Evolutionary conservation across 768 basidiomycete species (phyloP), one percentile per base, ranked within the genome.

Genomic region (Leccinum uliginosum): DNA sequence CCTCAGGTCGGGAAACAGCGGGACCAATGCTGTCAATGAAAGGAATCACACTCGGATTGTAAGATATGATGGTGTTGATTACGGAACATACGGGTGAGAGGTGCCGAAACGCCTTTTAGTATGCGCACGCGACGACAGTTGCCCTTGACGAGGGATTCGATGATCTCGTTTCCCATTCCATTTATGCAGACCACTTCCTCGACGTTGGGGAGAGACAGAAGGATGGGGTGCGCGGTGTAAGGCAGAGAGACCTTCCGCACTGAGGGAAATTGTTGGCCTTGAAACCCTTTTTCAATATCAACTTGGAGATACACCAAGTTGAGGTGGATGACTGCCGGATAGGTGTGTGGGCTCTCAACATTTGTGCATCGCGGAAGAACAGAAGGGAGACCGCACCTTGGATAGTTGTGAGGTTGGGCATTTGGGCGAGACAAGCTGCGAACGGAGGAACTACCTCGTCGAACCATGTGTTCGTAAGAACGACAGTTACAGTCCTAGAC

Each of bases 231-330:
- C 7, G 54, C 58, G 21, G 51, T 51, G 11, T 12, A 47, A 29
- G 56, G 56, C 4, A 62, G 44, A 15, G 23, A 29, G 23, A 60
- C 56, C 26, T 23, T 65, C 46, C 46, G 51, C 7, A 58, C 59
- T 0, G 56, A 51, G 2, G 57, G 57, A 45, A 65, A 58, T 55
- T 6, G 50, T 46, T 43, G 45, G 2, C 58, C 56, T 34, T 43
- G 32, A 14, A 67, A 59, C 23, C n/a, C 51, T 4, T 57, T 45
- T 43, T 60, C 56, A 38, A 68, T 57, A 2, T 2, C 23, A 30
- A 1, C 40, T 5, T 29, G 38, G 4, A 40, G 1, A 40, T 40
- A 19, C 2, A 40, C 9, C n/a, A 9, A 32, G 19, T 51, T 45
- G 0, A 54, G 32, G 19, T 34, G 14, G 9, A 34, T 34, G 21